These are phyloP conservation scores for Neofusicoccum kwambonambiense DNA, from an alignment of 2,329 filamentous ascomycete species.

Conservation along the genomic window DNA sequence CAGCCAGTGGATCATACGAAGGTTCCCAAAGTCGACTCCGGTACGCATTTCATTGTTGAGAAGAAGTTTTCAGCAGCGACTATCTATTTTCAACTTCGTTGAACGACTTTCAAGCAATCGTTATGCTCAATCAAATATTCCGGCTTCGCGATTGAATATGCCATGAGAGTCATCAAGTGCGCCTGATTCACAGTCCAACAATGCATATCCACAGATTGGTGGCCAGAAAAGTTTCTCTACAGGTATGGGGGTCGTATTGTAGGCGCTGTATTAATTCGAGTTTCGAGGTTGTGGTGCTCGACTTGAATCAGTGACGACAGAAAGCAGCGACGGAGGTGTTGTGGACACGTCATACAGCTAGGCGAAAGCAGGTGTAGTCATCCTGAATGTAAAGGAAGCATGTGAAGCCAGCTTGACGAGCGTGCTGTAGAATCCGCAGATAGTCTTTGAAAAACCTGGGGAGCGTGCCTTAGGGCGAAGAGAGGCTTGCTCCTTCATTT, in stretches of 20 bases:
- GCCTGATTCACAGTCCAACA: too few relatives aligned
- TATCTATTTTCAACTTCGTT: too few relatives aligned
- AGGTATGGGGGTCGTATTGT: slow-evolving; percentile 82
- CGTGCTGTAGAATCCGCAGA: slow-evolving; percentile 61
- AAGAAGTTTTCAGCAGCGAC: too few relatives aligned
- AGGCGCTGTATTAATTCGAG: slow-evolving; percentile 67
- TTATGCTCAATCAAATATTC: too few relatives aligned
- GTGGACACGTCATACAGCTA: slow-evolving; percentile 57
- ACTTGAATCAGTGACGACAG: slow-evolving; percentile 57
- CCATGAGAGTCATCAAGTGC: background rate
- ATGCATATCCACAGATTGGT: slow-evolving; percentile 61
- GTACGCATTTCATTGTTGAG: too few relatives aligned
- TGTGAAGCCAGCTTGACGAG: slow-evolving; percentile 48
- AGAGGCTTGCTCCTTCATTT: too few relatives aligned
- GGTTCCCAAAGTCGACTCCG: too few relatives aligned
- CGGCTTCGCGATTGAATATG: slow-evolving; percentile 75
- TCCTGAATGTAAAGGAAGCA: slow-evolving; percentile 44
- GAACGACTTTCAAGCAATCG: too few relatives aligned
- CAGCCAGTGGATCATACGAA: too few relatives aligned
- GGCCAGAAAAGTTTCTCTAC: slow-evolving; percentile 82
- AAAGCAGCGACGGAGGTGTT: slow-evolving; percentile 52
- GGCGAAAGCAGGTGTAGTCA: slow-evolving; percentile 42
- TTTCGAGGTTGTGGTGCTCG: slow-evolving; percentile 36
- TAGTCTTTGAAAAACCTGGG: slow-evolving; percentile 45
- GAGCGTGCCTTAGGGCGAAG: slow-evolving; percentile 57